Percentiles rank a stretch among this genome's conserved stretches.
Evolutionary conservation across 2,329 filamentous ascomycete species (phyloP).

Genomic region (Scedosporium boydii): DNA sequence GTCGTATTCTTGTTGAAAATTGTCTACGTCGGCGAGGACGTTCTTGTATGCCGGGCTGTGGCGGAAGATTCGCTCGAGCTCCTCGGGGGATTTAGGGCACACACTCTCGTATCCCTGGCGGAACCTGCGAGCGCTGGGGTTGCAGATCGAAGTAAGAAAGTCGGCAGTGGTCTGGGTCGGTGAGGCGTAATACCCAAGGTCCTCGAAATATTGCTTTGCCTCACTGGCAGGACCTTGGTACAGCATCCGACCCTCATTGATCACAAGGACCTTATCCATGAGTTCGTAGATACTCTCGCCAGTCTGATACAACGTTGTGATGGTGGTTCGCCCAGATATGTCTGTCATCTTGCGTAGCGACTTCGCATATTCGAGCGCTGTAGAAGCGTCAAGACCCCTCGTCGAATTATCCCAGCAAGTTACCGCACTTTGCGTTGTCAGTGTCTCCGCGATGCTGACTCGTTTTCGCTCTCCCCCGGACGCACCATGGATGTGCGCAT

Average conservation of each 20-base stretch:
- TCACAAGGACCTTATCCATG: constrained; percentile 9
- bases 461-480: constrained; percentile 61
- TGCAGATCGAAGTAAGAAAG: constrained; percentile 53
- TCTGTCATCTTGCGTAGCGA: constrained; percentile 8
- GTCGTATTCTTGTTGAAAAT: constrained; percentile 14
- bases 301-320: constrained; percentile 8
- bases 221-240: constrained; percentile 57
- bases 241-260: constrained; percentile 20
- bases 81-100: constrained; percentile 25
- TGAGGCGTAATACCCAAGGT: constrained; percentile 65
- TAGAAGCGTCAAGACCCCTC: constrained; percentile 8
- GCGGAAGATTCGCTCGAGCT: constrained; percentile 27
- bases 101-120: constrained; percentile 22
- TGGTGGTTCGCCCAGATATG: constrained; percentile 5
- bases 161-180: constrained; percentile 63
- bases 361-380: constrained; percentile 6
- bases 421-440: constrained; percentile 20
- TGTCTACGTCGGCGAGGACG: constrained; percentile 19
- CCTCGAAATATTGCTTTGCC: constrained; percentile 59
- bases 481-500: constrained; percentile 23
- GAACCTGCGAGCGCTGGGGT: constrained; percentile 22
- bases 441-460: constrained; percentile 65
- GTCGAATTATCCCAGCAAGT: constrained; percentile 9
- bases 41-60: constrained; percentile 16
- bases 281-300: constrained; percentile 7